phyloP scores from a whole-genome alignment of 306 rosid genomes.

The Cicer pinnatifidum region DNA sequence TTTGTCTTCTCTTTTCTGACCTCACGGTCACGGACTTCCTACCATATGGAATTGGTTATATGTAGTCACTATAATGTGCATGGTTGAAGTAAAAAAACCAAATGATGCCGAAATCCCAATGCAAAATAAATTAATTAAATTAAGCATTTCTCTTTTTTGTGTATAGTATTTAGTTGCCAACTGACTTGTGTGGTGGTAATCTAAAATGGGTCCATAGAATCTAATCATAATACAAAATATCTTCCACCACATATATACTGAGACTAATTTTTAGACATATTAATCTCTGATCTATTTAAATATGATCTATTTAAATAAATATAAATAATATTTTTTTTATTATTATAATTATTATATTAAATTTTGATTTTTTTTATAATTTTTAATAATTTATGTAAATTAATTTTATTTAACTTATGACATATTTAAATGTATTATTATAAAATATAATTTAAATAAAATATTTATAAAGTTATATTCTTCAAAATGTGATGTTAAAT shows the following conservation, averaged over 20 bases:
- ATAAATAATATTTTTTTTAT: too few relatives aligned
- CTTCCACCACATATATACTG: slow-evolving; percentile 25
- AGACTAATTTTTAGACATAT: too few relatives aligned
- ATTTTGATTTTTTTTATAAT: too few relatives aligned
- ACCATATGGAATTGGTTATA: not conserved
- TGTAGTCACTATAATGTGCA: not conserved
- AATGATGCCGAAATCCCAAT: slow-evolving; percentile 15
- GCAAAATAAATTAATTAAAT: slow-evolving; percentile 5
- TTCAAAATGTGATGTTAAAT: too few relatives aligned
- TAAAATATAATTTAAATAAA: too few relatives aligned
- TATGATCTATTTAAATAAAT: too few relatives aligned
- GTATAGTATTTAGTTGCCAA: not conserved
- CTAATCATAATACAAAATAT: not conserved
- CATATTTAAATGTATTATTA: too few relatives aligned
- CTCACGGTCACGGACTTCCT: slow-evolving; percentile 34
- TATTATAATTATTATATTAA: too few relatives aligned
- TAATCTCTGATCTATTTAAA: too few relatives aligned
- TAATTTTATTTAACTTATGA: too few relatives aligned
- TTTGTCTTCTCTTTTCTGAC: not conserved
- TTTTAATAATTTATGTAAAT: too few relatives aligned
- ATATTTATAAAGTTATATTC: too few relatives aligned
- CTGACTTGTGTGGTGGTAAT: not conserved
- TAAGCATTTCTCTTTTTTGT: not conserved
- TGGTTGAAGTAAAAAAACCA: slow-evolving; percentile 3
- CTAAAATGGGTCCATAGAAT: not conserved